Evolutionary conservation across 2,329 filamentous ascomycete genomes (phyloP), one percentile per base, ranked within the genome.

Genomic region (Colletotrichum sidae): DNA sequence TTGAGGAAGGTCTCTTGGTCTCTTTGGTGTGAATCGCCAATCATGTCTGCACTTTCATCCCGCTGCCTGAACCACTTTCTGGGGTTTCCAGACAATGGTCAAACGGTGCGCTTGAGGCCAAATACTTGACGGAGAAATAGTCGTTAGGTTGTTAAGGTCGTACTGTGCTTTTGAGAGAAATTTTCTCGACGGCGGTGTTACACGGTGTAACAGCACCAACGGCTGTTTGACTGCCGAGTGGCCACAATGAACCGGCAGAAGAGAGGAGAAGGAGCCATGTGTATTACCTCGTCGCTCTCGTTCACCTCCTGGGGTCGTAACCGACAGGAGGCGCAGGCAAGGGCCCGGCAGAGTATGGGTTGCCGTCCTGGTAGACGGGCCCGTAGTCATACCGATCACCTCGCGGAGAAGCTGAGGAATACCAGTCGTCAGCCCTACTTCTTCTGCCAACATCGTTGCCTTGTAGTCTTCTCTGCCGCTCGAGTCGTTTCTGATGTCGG

Each of bases 401-500:
- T 66, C 75, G 76, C 45, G 76, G 73, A 69, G 80, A 76, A 73
- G 77, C 76, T 68, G 79, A 74, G 57, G 81, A 75, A 61, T 76
- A 75, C 79, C 81, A 81, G 72, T 79, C 81, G 71, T 82, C 80
- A 69, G 79, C 76, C 70, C 83, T 78, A 58, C 76, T 78, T 75
- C 72, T 76, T 56, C 63, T 42, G 33, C 53, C 47, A 73, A 65
- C 75, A 75, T 74, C 76, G 65, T 75, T 73, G 64, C 76, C 68
- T 44, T 73, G 69, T 53, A 69, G 69, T 38, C 66, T 58, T 59
- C 71, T 69, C 50, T 76, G 76, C 58, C 67, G 77, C 70, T 84
- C 76, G 35, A 81, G 63, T 45, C 86, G 81, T 69, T 70, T 82
- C 60, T 83, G 75, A 69, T 86, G 85, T 15, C 86, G 84, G 55